Evolutionary conservation across 139 green algal species (phyloP).

Genomic region (Chlorella sp.): DNA sequence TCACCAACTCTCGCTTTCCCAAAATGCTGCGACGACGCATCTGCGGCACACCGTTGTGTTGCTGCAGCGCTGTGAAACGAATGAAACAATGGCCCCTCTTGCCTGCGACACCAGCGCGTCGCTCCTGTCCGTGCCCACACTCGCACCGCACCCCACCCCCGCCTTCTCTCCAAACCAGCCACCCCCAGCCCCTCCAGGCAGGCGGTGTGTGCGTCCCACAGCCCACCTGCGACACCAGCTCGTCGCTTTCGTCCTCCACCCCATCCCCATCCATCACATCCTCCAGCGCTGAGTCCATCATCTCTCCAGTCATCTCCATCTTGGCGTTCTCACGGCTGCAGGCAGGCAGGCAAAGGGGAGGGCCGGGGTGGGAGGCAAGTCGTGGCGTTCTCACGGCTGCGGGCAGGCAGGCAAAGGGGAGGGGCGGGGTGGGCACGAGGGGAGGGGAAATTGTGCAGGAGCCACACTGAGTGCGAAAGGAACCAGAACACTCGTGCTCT

Average conservation of each 20-base stretch:
- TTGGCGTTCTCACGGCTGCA: conserved; percentile 61
- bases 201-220: no score
- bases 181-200: no score
- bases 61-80: no score
- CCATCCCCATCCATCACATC: conserved; percentile 71
- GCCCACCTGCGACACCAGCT: conserved; percentile 71
- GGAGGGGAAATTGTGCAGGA: neutral
- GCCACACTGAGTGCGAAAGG: neutral
- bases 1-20: conserved; percentile 75
- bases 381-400: no score
- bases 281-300: conserved; percentile 79
- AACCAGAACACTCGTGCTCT: neutral
- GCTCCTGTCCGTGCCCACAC: no score
- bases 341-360: neutral
- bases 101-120: no score
- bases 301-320: conserved; percentile 75
- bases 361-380: no score
- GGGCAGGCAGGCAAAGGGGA: neutral
- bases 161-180: no score
- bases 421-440: neutral
- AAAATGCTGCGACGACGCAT: no score
- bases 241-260: conserved; percentile 70
- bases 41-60: no score
- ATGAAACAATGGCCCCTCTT: no score
- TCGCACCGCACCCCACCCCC: no score